Evolutionary conservation across 371 early-diverging fungal genomes (phyloP).

Genomic region (Mucor circinelloides): DNA sequence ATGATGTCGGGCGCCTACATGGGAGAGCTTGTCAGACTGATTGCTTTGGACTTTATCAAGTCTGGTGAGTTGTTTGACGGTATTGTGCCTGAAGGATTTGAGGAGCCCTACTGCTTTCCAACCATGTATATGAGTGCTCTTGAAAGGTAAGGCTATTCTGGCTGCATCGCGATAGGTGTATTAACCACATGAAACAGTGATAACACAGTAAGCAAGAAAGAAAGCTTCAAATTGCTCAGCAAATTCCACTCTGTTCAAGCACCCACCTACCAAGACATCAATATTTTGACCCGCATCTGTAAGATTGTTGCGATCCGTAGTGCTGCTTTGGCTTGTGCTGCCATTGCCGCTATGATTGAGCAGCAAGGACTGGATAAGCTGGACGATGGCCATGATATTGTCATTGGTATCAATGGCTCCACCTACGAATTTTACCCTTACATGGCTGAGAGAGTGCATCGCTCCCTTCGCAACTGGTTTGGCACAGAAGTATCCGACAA

Average conservation of each 20-base stretch:
- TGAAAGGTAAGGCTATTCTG: neutral
- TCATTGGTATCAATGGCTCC: conserved; percentile 79
- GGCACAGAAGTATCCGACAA: conserved; percentile 25
- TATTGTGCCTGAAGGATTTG: conserved; percentile 60
- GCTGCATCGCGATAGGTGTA: too few relatives aligned
- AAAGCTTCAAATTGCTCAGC: conserved; percentile 5
- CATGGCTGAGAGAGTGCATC: conserved; percentile 7
- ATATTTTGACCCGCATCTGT: conserved; percentile 56
- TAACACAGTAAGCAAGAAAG: conserved; percentile 2
- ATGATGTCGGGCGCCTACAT: conserved; percentile 82
- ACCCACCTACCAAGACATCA: conserved; percentile 16
- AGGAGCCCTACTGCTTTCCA: conserved; percentile 76
- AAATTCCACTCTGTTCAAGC: conserved; percentile 5
- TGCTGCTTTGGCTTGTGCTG: conserved; percentile 73
- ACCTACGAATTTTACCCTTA: conserved; percentile 87
- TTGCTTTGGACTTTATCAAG: conserved; percentile 66
- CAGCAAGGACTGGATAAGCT: conserved; percentile 22
- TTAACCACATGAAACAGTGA: neutral
- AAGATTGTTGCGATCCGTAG: conserved; percentile 82
- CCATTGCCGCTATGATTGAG: conserved; percentile 43
- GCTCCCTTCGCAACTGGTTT: conserved; percentile 23
- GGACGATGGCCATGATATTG: conserved; percentile 44
- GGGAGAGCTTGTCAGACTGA: conserved; percentile 73
- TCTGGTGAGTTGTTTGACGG: conserved; percentile 49
- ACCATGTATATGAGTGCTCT: conserved; percentile 47